Evolutionary conservation across 257 asterid genomes (phyloP).

Genomic region (Paraleonurus japonicus): DNA sequence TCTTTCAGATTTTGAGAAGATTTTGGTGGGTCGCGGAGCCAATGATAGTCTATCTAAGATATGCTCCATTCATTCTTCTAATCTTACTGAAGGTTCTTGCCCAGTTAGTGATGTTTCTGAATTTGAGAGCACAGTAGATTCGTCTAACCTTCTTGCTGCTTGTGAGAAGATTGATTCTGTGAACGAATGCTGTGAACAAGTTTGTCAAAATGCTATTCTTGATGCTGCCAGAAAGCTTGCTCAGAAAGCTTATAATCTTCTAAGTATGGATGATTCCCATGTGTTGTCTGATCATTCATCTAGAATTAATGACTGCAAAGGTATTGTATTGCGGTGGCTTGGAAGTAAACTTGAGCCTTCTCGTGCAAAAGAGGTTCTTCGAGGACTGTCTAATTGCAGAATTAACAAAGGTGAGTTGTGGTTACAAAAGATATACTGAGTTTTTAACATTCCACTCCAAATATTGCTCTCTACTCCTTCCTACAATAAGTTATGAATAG

Average conservation of each 20-base stretch:
- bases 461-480: not conserved
- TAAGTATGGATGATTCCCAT: conserved; percentile 48
- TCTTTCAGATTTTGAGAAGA: conserved; percentile 81
- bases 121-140: conserved; percentile 73
- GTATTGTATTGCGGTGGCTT: conserved; percentile 80
- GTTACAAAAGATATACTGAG: not conserved
- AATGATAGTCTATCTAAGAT: conserved; percentile 61
- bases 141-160: conserved; percentile 70
- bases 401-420: conserved; percentile 76
- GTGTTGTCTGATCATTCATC: conserved; percentile 65
- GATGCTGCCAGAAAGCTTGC: conserved; percentile 89
- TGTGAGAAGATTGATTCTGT: conserved; percentile 79
- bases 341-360: conserved; percentile 87
- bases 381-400: conserved; percentile 89
- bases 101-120: conserved; percentile 70
- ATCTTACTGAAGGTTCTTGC: conserved; percentile 92
- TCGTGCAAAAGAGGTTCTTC: conserved; percentile 80
- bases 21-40: conserved; percentile 87
- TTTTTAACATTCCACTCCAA: not conserved
- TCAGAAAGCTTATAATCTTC: conserved; percentile 58
- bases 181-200: conserved; percentile 93
- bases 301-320: conserved; percentile 71
- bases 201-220: conserved; percentile 79
- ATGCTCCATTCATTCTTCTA: conserved; percentile 74
- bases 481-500: not conserved